Conservation (phyloP, 164 flowering plant genomes). For the Santalum album region DNA sequence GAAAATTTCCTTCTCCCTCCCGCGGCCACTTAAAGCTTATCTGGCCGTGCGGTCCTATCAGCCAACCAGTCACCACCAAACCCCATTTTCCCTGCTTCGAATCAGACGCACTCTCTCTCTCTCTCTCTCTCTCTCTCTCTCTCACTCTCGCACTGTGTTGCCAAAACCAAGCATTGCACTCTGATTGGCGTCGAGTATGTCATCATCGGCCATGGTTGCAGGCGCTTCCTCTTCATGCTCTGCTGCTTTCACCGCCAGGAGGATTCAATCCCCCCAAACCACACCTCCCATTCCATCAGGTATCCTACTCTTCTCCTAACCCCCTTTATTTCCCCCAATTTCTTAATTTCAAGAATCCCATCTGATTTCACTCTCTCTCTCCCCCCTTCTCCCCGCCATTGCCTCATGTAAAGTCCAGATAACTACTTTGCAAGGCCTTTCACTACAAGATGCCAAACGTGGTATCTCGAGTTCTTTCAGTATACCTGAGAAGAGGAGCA, state of each 20-base stretch:
- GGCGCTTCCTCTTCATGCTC: conserved; percentile 40
- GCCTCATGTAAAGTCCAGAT: conserved; percentile 26
- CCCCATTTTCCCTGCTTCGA: background rate
- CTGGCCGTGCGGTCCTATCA: conserved; percentile 1
- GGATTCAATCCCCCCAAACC: conserved; percentile 17
- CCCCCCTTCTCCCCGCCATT: background rate
- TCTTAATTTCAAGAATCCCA: background rate
- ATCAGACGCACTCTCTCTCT: background rate
- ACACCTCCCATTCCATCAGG: background rate
- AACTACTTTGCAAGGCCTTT: conserved; percentile 56
- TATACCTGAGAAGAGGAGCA: conserved; percentile 13
- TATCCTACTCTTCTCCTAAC: background rate
- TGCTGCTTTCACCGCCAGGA: conserved; percentile 19
- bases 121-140: background rate
- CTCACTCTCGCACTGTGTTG: background rate
- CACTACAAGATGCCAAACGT: conserved; percentile 59
- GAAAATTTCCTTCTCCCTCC: background rate
- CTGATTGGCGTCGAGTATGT: conserved; percentile 16
- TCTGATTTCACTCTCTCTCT: background rate
- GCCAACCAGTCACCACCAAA: background rate
- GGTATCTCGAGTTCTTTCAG: conserved; percentile 30
- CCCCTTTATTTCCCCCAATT: background rate
- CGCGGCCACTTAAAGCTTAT: conserved; percentile 21
- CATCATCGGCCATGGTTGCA: conserved; percentile 38
- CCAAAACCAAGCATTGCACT: background rate